phyloP scores from a whole-genome alignment of 441 rosid genomes.

The Theobroma grandiflorum region DNA sequence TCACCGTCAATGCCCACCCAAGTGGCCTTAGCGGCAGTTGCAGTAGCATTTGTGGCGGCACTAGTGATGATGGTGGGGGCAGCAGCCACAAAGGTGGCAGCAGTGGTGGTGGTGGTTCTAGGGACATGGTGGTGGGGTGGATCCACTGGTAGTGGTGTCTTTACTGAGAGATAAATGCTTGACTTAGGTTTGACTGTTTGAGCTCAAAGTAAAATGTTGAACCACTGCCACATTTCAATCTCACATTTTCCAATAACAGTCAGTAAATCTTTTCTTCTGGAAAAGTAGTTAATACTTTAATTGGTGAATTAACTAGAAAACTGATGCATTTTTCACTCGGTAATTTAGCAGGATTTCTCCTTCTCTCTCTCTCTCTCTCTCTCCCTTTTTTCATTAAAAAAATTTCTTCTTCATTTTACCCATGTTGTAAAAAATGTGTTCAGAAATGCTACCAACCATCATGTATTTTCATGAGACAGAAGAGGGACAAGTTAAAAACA shows the following conservation, averaged over 20 bases:
- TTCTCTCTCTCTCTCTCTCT: background rate
- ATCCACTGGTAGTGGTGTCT: slow-evolving; percentile 74
- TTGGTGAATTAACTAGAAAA: slow-evolving; percentile 22
- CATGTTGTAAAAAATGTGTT: background rate
- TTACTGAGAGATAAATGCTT: slow-evolving; percentile 62
- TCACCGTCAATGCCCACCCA: slow-evolving; percentile 82
- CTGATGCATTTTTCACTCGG: background rate
- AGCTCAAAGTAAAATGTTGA: slow-evolving; percentile 38
- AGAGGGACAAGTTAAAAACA: background rate
- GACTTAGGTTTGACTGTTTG: slow-evolving; percentile 75
- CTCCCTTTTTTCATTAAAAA: background rate
- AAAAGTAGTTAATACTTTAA: slow-evolving; percentile 18
- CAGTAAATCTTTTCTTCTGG: slow-evolving; percentile 7
- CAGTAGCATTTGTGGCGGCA: slow-evolving; percentile 80
- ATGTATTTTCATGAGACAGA: background rate
- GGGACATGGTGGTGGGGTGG: slow-evolving; percentile 89
- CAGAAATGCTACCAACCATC: background rate
- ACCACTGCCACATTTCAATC: slow-evolving; percentile 24
- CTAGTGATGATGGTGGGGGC: slow-evolving; percentile 71
- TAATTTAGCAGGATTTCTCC: background rate
- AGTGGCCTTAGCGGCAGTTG: slow-evolving; percentile 76
- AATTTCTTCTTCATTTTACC: background rate
- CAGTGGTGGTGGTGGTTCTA: slow-evolving; percentile 74
- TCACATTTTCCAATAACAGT: slow-evolving; percentile 17
- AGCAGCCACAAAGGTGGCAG: slow-evolving; percentile 68